Evolutionary conservation across 2,329 filamentous ascomycete genomes (phyloP).

Genomic region (Diaporthe citriasiana): DNA sequence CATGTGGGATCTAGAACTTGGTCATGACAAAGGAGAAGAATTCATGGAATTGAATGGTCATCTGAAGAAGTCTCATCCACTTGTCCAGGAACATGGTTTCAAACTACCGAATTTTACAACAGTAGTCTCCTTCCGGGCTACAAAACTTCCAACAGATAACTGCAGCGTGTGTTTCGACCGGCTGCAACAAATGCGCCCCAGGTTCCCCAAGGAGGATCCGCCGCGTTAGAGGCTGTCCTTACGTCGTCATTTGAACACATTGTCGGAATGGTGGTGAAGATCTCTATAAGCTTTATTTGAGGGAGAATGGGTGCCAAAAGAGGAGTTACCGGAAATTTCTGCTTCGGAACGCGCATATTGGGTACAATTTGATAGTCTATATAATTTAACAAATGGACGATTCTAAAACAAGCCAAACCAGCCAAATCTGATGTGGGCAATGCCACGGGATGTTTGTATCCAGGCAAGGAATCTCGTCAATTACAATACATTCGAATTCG

Average conservation of each 20-base stretch:
- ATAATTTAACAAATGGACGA: no score
- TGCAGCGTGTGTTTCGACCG: background rate
- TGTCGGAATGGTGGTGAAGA: background rate
- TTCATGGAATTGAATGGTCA: background rate
- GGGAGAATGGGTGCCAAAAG: background rate
- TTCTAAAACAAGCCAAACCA: no score
- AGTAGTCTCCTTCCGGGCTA: accelerated
- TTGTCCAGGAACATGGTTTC: background rate
- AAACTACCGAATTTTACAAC: background rate
- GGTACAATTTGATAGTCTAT: no score
- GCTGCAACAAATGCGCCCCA: background rate
- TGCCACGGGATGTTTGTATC: no score
- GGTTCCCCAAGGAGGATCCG: background rate
- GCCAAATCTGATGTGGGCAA: no score
- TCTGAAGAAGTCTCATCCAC: background rate
- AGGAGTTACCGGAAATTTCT: background rate
- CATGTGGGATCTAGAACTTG: background rate
- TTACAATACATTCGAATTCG: background rate
- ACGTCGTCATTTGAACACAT: background rate
- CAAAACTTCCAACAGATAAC: accelerated
- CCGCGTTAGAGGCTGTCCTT: background rate
- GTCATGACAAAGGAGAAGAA: background rate
- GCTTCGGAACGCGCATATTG: no score
- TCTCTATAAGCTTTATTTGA: background rate
- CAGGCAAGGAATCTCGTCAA: no score